Conservation (phyloP, 208 protist genomes). For the Leishmania tarentolae region DNA sequence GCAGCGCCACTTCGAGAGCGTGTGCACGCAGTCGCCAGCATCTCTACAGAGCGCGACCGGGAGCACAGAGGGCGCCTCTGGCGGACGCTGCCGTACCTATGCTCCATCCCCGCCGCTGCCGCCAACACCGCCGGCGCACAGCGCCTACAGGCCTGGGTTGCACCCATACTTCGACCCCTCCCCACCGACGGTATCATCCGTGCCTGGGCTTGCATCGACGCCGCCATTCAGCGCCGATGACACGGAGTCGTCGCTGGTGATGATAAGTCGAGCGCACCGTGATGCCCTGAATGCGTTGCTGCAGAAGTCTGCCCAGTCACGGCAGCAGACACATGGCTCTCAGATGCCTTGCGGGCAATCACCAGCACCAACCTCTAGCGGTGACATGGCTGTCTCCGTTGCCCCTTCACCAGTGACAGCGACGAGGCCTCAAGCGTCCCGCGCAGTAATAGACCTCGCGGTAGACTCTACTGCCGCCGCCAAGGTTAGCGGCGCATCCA, state of each 20-base stretch:
- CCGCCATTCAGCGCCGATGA: not conserved
- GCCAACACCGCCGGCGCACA: not conserved
- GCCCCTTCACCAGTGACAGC: not conserved
- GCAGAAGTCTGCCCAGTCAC: constrained; percentile 5
- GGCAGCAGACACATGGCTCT: not conserved
- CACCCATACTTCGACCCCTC: constrained; percentile 17
- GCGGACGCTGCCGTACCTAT: not conserved
- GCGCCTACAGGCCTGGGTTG: not conserved
- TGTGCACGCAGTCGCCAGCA: not conserved
- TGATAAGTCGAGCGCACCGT: not conserved
- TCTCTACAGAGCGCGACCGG: not conserved
- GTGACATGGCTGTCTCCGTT: not conserved
- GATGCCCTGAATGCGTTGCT: constrained; percentile 1
- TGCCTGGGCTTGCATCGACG: not conserved
- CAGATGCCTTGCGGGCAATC: not conserved
- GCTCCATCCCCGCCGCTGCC: not conserved
- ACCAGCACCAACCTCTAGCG: not conserved
- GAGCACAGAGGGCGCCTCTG: not conserved
- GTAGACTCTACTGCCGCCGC: not conserved
- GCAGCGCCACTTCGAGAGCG: constrained; percentile 1
- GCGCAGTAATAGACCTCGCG: not conserved
- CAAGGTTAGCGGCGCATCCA: not conserved
- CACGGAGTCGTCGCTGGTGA: not conserved
- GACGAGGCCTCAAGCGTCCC: not conserved
- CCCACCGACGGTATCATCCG: not conserved